Conservation (phyloP, 495 filamentous ascomycete species). For the Aspergillus ostianus region DNA sequence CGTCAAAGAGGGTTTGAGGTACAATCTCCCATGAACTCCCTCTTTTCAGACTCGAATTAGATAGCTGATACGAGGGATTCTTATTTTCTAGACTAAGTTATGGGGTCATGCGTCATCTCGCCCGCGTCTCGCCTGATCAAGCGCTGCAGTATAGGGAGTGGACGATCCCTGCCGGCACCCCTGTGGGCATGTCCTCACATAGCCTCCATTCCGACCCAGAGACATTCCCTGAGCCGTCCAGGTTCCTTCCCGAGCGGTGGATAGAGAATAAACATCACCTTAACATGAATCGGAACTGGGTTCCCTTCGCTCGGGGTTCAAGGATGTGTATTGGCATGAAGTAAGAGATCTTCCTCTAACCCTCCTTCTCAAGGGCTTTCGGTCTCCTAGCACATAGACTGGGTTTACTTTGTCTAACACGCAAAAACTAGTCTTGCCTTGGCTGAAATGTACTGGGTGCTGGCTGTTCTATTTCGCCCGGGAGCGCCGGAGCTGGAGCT, state of each 20-base stretch:
- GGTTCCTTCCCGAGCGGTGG: slow-evolving; percentile 9
- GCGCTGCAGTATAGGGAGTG: slow-evolving; percentile 8
- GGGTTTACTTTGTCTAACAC: background rate
- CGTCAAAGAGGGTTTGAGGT: slow-evolving; percentile 12
- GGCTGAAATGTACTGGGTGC: slow-evolving; percentile 7
- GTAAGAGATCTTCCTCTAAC: slow-evolving; percentile 2
- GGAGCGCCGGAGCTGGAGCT: slow-evolving; percentile 2
- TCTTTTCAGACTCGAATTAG: too few relatives aligned
- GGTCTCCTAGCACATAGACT: background rate
- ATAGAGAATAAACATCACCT: slow-evolving; percentile 6
- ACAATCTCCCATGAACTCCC: background rate
- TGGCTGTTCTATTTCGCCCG: slow-evolving; percentile 11
- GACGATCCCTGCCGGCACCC: slow-evolving; percentile 8
- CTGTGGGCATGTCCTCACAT: slow-evolving; percentile 11
- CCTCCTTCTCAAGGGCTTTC: background rate
- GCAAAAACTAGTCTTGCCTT: slow-evolving; percentile 5
- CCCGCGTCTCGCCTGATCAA: slow-evolving; percentile 6
- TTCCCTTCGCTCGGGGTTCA: slow-evolving; percentile 10
- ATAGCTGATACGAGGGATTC: too few relatives aligned
- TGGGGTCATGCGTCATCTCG: slow-evolving; percentile 3
- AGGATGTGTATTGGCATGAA: slow-evolving; percentile 13
- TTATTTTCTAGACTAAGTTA: background rate
- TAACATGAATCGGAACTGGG: slow-evolving; percentile 8
- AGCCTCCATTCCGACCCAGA: slow-evolving; percentile 7
- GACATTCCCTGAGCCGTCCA: slow-evolving; percentile 5